phyloP scores from a whole-genome alignment of 169 alveolate species.

The Plasmodium inui region DNA sequence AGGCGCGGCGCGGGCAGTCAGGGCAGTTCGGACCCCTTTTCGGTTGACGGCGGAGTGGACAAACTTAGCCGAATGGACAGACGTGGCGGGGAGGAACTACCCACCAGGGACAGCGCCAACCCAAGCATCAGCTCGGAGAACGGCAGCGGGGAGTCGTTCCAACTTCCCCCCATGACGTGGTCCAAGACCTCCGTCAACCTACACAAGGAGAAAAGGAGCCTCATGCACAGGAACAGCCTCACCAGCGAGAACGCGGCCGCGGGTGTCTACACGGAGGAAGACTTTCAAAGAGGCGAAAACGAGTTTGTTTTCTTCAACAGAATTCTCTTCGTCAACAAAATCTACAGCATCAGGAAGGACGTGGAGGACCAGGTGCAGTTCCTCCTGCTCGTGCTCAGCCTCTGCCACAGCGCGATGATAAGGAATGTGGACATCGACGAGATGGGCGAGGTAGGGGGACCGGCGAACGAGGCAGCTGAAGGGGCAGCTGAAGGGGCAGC shows the following conservation, averaged over 20 bases:
- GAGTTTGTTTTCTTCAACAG: slow-evolving; percentile 70
- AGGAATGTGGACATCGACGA: slow-evolving; percentile 69
- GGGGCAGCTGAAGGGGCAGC: no score
- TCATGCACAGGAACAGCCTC: slow-evolving; percentile 34
- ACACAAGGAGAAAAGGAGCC: slow-evolving; percentile 13
- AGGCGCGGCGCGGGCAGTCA: background rate
- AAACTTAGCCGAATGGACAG: background rate
- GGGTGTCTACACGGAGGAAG: slow-evolving; percentile 40
- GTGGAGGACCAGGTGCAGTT: slow-evolving; percentile 50
- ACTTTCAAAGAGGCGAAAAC: slow-evolving; percentile 55
- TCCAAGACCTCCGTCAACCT: slow-evolving; percentile 44
- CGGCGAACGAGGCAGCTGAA: background rate
- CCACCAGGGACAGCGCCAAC: background rate
- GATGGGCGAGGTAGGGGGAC: slow-evolving; percentile 17
- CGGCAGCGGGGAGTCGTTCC: background rate
- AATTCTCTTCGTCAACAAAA: slow-evolving; percentile 51
- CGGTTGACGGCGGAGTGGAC: background rate
- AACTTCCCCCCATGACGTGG: slow-evolving; percentile 28
- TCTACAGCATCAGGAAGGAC: slow-evolving; percentile 38
- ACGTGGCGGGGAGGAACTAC: background rate
- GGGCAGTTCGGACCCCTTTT: background rate
- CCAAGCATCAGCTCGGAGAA: background rate
- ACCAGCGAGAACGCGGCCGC: slow-evolving; percentile 1
- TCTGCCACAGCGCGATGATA: slow-evolving; percentile 74
- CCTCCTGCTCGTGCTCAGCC: slow-evolving; percentile 46